phyloP scores from a whole-genome alignment of 306 rosid species.

The Echinosophora koreensis region DNA sequence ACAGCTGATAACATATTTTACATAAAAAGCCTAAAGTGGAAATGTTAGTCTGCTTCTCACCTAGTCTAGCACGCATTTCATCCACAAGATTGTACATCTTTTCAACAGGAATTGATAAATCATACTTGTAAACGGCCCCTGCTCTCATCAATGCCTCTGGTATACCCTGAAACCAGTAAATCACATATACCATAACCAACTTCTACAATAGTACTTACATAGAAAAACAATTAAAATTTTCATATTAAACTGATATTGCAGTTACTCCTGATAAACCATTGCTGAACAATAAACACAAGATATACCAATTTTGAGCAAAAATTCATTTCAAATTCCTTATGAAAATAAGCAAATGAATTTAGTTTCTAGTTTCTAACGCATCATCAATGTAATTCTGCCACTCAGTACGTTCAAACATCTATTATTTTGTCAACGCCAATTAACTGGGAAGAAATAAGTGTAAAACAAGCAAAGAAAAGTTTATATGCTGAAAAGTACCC shows the following conservation, averaged over 20 bases:
- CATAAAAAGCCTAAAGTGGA: background rate
- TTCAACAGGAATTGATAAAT: constrained; percentile 86
- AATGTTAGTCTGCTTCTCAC: constrained; percentile 55
- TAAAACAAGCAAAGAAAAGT: background rate
- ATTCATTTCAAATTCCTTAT: background rate
- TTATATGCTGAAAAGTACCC: constrained; percentile 10
- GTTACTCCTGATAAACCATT: constrained; percentile 5
- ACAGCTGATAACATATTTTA: background rate
- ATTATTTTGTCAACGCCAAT: constrained; percentile 3
- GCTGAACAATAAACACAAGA: constrained; percentile 23
- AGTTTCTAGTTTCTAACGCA: constrained; percentile 16
- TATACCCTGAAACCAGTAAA: constrained; percentile 66
- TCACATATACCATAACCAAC: background rate
- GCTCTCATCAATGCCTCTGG: constrained; percentile 89
- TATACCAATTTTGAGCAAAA: background rate
- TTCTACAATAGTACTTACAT: constrained; percentile 1
- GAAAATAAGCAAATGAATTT: constrained; percentile 16
- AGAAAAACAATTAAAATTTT: background rate
- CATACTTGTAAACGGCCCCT: constrained; percentile 91
- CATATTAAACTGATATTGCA: constrained; percentile 2
- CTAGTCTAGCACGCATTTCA: constrained; percentile 79
- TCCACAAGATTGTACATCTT: constrained; percentile 77
- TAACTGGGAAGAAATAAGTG: background rate
- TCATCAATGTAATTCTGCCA: background rate
- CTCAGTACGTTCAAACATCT: constrained; percentile 3